Evolutionary conservation across 2,329 filamentous ascomycete genomes (phyloP).

Genomic region (Colletotrichum shisoi): DNA sequence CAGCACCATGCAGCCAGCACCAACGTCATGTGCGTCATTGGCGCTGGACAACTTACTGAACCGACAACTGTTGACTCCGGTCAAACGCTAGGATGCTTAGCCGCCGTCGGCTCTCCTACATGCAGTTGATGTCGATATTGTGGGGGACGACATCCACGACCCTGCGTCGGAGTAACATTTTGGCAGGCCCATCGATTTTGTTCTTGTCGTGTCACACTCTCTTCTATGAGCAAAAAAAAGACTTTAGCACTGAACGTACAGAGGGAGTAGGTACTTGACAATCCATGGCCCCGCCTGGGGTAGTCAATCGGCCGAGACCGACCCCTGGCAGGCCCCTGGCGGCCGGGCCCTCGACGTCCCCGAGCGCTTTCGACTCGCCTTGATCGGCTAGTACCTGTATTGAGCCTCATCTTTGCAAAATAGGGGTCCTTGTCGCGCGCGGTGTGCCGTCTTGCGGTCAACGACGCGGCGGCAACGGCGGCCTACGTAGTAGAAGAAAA

Average conservation of each 20-base stretch:
- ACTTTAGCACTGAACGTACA: conserved; percentile 5
- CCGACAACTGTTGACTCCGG: conserved; percentile 4
- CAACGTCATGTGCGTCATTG: conserved; percentile 38
- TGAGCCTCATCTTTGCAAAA: conserved; percentile 18
- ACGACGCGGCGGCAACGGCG: neutral
- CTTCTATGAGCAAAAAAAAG: conserved; percentile 18
- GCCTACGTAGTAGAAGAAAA: neutral
- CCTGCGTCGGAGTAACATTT: conserved; percentile 9
- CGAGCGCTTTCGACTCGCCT: conserved; percentile 17
- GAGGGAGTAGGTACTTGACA: neutral
- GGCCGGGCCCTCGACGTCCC: conserved; percentile 8
- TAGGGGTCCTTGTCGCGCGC: conserved; percentile 11
- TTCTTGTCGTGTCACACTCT: neutral
- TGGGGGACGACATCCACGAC: neutral
- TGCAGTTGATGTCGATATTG: conserved; percentile 22
- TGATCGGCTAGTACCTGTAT: neutral
- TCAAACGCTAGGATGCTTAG: conserved; percentile 9
- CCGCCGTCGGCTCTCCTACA: conserved; percentile 10
- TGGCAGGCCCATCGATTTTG: conserved; percentile 1
- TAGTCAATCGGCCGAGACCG: conserved; percentile 31
- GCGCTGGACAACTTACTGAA: conserved; percentile 17
- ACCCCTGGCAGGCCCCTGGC: conserved; percentile 12
- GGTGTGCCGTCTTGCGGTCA: neutral
- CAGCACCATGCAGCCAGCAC: conserved; percentile 20
- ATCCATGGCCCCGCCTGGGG: conserved; percentile 2